Evolutionary conservation across 352 stramenopile genomes (phyloP).

Genomic region (Pythium biforme): DNA sequence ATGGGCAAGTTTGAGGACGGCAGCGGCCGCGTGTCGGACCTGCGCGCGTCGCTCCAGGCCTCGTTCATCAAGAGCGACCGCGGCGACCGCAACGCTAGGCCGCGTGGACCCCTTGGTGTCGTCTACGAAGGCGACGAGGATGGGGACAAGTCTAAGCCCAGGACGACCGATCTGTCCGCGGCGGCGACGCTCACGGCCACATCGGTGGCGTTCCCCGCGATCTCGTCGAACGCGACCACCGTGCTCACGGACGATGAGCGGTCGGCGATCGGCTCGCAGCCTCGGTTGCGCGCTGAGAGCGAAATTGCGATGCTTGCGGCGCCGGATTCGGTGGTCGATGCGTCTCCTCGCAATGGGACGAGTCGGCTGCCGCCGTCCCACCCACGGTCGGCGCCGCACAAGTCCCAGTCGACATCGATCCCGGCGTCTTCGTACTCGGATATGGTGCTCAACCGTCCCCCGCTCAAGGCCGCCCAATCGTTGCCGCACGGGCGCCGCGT

Average conservation of each 20-base stretch:
- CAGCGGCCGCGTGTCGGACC: conserved; percentile 25
- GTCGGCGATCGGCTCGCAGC: conserved; percentile 18
- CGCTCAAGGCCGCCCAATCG: conserved; percentile 15
- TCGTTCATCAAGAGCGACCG: conserved; percentile 24
- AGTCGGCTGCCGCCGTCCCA: background rate
- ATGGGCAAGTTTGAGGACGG: conserved; percentile 51
- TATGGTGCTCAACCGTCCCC: conserved; percentile 13
- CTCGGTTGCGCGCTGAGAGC: background rate
- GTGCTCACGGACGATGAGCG: conserved; percentile 33
- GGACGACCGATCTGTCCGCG: conserved; percentile 7
- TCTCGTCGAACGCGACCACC: conserved; percentile 32
- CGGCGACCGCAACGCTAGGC: background rate
- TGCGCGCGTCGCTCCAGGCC: conserved; percentile 4
- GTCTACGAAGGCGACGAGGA: conserved; percentile 27
- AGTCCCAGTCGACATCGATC: conserved; percentile 20
- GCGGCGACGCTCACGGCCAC: conserved; percentile 22
- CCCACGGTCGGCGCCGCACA: conserved; percentile 4
- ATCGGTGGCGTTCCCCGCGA: conserved; percentile 17
- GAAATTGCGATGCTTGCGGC: background rate
- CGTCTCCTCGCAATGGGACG: background rate
- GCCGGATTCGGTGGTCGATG: background rate
- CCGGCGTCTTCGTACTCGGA: conserved; percentile 20
- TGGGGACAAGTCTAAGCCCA: background rate
- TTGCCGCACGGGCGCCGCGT: conserved; percentile 9
- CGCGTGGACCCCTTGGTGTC: conserved; percentile 20